Conservation (phyloP, 768 basidiomycete genomes). For the Tulasnella calospora region DNA sequence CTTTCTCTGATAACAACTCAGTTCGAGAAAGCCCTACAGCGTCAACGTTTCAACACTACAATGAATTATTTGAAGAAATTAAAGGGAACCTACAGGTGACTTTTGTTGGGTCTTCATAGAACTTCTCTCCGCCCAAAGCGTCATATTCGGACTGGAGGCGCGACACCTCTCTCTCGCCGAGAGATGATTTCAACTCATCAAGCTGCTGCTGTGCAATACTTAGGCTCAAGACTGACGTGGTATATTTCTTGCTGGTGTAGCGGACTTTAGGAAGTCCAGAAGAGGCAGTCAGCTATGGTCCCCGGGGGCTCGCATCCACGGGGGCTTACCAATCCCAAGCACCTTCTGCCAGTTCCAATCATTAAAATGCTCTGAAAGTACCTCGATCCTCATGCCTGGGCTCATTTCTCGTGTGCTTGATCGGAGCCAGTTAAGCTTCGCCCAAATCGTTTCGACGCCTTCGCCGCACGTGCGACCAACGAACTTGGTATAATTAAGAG, state of each 20-base stretch:
- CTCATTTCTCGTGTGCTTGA: not conserved
- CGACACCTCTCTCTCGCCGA: not conserved
- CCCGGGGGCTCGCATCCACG: not conserved
- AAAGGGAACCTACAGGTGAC: not conserved
- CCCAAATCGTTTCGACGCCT: not conserved
- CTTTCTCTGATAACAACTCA: not conserved
- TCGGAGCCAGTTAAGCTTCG: not conserved
- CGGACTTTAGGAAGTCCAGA: not conserved
- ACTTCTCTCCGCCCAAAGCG: not conserved
- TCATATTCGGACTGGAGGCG: not conserved
- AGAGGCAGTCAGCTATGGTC: not conserved
- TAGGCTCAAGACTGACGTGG: not conserved
- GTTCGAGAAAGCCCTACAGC: not conserved
- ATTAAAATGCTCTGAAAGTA: not conserved
- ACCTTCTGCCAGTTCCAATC: not conserved
- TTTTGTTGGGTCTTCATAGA: not conserved
- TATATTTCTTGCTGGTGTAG: not conserved
- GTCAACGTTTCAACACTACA: too few species aligned
- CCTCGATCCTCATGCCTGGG: not conserved
- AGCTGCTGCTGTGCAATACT: not conserved
- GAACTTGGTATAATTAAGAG: not conserved
- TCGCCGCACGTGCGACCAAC: not conserved
- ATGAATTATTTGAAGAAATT: too few species aligned
- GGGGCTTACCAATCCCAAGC: not conserved
- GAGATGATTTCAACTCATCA: not conserved